Conservation (phyloP, 164 flowering plant species). For the Paratinospora sagittata region DNA sequence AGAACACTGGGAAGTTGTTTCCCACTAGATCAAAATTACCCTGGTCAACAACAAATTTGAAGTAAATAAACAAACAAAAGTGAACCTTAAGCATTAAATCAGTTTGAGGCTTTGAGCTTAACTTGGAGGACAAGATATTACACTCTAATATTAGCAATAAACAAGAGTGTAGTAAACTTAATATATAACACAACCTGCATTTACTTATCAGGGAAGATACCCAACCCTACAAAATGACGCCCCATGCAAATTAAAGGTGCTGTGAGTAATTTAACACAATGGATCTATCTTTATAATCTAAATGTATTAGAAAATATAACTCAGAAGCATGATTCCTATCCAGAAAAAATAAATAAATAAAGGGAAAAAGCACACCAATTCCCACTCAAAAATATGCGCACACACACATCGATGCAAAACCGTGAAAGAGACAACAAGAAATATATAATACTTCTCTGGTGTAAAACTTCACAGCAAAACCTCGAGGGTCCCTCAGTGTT, state of each 20-base stretch:
- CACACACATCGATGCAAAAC: too few species aligned
- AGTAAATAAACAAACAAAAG: neutral
- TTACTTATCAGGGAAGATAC: neutral
- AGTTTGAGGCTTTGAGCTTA: neutral
- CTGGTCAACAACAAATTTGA: conserved; percentile 18
- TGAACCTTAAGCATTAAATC: neutral
- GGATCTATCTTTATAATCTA: too few species aligned
- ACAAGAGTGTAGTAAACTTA: neutral
- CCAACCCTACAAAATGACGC: neutral
- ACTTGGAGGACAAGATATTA: neutral
- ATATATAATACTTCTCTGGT: conserved; percentile 70
- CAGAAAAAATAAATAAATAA: too few species aligned
- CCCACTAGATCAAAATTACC: conserved; percentile 82
- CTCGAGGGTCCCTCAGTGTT: conserved; percentile 90
- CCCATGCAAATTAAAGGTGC: too few species aligned
- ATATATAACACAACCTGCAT: neutral
- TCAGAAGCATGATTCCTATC: too few species aligned
- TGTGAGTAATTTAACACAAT: too few species aligned
- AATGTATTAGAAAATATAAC: too few species aligned
- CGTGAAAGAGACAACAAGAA: neutral
- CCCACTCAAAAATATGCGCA: too few species aligned
- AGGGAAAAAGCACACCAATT: too few species aligned
- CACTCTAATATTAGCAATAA: neutral
- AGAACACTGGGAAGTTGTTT: conserved; percentile 81
- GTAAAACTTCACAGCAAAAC: conserved; percentile 85